These are phyloP conservation scores for Pestalotiopsis sp. DNA, from an alignment of 2,329 filamentous ascomycete genomes.

Conservation along the genomic window DNA sequence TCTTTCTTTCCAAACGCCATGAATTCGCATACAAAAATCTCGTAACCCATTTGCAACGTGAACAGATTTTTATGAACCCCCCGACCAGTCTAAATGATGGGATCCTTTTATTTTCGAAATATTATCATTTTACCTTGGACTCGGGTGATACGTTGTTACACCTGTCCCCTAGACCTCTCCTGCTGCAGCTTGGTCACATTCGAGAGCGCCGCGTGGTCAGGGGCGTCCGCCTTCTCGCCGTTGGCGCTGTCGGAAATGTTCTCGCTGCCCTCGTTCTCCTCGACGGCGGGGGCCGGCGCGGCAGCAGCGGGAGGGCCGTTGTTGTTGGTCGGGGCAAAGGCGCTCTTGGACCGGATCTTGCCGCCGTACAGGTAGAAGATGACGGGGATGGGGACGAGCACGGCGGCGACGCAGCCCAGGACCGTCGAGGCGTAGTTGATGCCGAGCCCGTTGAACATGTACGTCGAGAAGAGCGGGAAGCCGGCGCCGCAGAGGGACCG, in stretches of 20 bases:
- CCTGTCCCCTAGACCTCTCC: conserved; percentile 16
- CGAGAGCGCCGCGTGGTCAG: conserved; percentile 36
- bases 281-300: conserved; percentile 19
- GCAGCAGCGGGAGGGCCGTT: conserved; percentile 30
- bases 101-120: background rate
- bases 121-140: background rate
- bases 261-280: conserved; percentile 23
- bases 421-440: conserved; percentile 66
- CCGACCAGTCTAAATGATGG: background rate
- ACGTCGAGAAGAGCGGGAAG: conserved; percentile 77
- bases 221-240: conserved; percentile 33
- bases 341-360: conserved; percentile 57
- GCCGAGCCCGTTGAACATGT: conserved; percentile 68
- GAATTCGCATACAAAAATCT: background rate
- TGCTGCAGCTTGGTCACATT: conserved; percentile 34
- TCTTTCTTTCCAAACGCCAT: background rate
- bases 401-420: conserved; percentile 60
- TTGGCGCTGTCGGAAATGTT: conserved; percentile 22
- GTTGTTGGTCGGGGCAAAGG: conserved; percentile 49
- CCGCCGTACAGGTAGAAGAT: conserved; percentile 64
- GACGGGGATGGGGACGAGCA: conserved; percentile 64
- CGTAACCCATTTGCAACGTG: background rate
- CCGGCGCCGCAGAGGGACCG: conserved; percentile 77
- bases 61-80: background rate
- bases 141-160: background rate